phyloP scores from a whole-genome alignment of 306 rosid species.

The Ziziphus jujuba region DNA sequence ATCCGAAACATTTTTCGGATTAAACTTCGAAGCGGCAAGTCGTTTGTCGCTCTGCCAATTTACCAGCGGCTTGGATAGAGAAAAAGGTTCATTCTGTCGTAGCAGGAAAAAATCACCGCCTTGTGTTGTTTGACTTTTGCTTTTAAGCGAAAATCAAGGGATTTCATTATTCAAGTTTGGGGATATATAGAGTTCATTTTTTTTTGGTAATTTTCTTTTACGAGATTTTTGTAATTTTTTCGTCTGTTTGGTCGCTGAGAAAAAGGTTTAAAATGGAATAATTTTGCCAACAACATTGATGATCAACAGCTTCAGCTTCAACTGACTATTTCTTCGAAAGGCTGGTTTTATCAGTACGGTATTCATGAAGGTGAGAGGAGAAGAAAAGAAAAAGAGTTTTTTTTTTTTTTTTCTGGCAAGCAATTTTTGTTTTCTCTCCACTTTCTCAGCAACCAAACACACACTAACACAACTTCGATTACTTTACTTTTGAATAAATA shows the following conservation, averaged over 20 bases:
- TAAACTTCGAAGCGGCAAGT: slow-evolving; percentile 15
- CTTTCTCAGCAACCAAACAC: slow-evolving; percentile 34
- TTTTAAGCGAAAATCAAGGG: slow-evolving; percentile 11
- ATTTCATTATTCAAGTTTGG: background rate
- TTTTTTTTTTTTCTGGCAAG: too few relatives aligned
- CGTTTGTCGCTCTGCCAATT: background rate
- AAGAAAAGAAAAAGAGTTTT: background rate
- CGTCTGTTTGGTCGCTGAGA: slow-evolving; percentile 9
- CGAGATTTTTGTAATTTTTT: background rate
- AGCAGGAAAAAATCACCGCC: too few relatives aligned
- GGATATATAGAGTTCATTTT: background rate
- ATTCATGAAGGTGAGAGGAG: slow-evolving; percentile 21
- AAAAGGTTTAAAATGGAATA: background rate
- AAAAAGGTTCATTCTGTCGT: too few relatives aligned
- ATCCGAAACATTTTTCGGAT: slow-evolving; percentile 29
- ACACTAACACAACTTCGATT: slow-evolving; percentile 14
- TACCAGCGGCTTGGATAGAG: too few relatives aligned
- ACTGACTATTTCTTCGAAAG: background rate
- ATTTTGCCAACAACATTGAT: background rate
- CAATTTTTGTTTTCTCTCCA: background rate
- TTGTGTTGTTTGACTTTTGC: slow-evolving; percentile 1
- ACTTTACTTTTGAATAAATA: background rate
- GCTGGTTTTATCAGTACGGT: background rate
- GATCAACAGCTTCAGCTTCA: background rate
- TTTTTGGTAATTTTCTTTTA: background rate